phyloP scores from a whole-genome alignment of 768 basidiomycete species.

The Lactifluus echinatus region DNA sequence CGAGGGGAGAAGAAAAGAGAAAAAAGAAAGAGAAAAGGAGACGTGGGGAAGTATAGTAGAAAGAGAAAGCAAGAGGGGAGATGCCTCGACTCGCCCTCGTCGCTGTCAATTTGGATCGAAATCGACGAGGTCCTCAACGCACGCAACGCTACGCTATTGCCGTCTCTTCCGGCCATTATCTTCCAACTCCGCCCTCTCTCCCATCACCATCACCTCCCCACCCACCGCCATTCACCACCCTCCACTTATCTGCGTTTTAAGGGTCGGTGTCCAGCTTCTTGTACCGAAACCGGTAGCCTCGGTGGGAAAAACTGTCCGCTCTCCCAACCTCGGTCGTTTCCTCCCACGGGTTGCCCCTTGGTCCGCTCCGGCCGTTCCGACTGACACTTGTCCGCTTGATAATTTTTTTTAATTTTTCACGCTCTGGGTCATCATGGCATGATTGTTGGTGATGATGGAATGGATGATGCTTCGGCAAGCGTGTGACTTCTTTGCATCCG shows the following conservation, averaged over 20 bases:
- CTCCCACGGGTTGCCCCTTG: not conserved
- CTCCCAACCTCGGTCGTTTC: not conserved
- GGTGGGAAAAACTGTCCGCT: not conserved
- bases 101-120: not conserved
- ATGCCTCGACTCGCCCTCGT: too few species aligned
- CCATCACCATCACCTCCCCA: too few species aligned
- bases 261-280: not conserved
- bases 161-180: not conserved
- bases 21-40: constrained; percentile 10
- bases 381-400: too few species aligned
- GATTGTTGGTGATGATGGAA: too few species aligned
- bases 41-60: constrained; percentile 15
- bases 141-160: too few species aligned
- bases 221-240: too few species aligned
- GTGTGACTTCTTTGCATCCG: too few species aligned
- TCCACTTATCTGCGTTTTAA: not conserved
- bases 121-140: not conserved
- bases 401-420: too few species aligned
- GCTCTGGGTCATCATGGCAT: too few species aligned
- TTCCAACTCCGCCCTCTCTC: too few species aligned
- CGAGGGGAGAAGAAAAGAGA: constrained; percentile 23
- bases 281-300: not conserved
- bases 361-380: not conserved
- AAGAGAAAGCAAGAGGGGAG: constrained; percentile 9
- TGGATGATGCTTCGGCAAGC: too few species aligned